A percentile compares a stretch with the other conserved stretches of the same genome.
phyloP scores from a whole-genome alignment of 2,329 filamentous ascomycete genomes.

The Cercospora berteroae region DNA sequence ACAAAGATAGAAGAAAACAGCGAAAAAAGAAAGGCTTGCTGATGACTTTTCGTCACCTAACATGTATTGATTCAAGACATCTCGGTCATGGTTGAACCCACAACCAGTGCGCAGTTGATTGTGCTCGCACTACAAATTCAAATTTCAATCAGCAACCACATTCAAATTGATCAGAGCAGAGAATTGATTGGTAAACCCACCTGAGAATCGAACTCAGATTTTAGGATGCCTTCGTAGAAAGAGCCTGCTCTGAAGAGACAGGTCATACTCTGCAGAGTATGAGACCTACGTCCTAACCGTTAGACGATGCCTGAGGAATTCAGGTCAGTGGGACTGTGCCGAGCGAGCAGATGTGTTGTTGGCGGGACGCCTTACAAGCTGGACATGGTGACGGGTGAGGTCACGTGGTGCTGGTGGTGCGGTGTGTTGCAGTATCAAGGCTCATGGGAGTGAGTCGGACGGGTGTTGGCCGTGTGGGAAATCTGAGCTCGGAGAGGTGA shows the following conservation, averaged over 20 bases:
- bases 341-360: not conserved
- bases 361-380: not conserved
- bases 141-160: too few relatives aligned
- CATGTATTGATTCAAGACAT: not conserved
- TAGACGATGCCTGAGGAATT: conserved; percentile 7
- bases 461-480: not conserved
- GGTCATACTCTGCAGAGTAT: conserved; percentile 17
- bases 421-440: not conserved
- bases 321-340: not conserved
- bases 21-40: not conserved
- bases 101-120: not conserved
- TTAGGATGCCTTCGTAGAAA: conserved; percentile 6
- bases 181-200: not conserved
- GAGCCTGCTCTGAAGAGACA: conserved; percentile 8
- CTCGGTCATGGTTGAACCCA: not conserved
- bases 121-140: not conserved
- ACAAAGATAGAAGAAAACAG: not conserved
- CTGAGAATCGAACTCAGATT: conserved; percentile 4
- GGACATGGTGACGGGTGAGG: not conserved
- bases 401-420: not conserved
- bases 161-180: too few relatives aligned
- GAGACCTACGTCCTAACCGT: conserved; percentile 21
- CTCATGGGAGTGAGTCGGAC: not conserved
- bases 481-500: too few relatives aligned
- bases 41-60: not conserved